phyloP scores from a whole-genome alignment of 1,284 basidiomycete species.

The Tausonia pullulans region DNA sequence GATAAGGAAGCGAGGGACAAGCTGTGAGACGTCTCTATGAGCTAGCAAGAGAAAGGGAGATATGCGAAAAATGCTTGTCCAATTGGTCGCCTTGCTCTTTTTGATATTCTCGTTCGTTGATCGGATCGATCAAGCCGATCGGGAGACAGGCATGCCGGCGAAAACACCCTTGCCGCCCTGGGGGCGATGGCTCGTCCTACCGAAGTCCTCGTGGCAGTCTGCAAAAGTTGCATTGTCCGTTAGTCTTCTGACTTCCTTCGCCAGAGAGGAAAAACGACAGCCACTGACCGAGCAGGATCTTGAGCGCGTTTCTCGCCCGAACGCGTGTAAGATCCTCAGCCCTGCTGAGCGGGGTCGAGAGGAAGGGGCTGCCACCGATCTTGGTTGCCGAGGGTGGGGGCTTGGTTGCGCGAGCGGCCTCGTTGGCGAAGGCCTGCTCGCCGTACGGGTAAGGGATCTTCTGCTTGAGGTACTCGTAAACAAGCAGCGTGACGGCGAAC shows the following conservation, averaged over 20 bases:
- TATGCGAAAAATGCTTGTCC: not conserved
- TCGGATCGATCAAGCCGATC: not conserved
- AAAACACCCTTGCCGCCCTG: conserved; percentile 8
- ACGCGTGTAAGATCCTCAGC: conserved; percentile 73
- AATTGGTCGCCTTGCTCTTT: not conserved
- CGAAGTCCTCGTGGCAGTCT: conserved; percentile 16
- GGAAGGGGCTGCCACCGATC: conserved; percentile 44
- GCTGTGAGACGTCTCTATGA: no score
- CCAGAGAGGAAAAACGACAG: not conserved
- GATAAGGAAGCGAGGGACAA: no score
- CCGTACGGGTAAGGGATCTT: conserved; percentile 55
- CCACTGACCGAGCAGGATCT: conserved; percentile 50
- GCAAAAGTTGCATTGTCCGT: not conserved
- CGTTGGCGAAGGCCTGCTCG: conserved; percentile 34
- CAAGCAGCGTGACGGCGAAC: conserved; percentile 87
- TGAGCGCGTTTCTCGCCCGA: conserved; percentile 85
- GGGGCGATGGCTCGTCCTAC: conserved; percentile 5
- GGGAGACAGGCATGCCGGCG: conserved; percentile 2
- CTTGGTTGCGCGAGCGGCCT: not conserved
- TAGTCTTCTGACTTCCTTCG: no score
- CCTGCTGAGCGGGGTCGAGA: conserved; percentile 44
- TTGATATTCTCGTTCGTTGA: not conserved
- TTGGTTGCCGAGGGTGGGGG: not conserved
- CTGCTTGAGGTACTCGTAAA: conserved; percentile 14
- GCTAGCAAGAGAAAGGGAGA: not conserved